Evolutionary conservation across 345 rosid species (phyloP).

Genomic region (Odontarrhena argentea): DNA sequence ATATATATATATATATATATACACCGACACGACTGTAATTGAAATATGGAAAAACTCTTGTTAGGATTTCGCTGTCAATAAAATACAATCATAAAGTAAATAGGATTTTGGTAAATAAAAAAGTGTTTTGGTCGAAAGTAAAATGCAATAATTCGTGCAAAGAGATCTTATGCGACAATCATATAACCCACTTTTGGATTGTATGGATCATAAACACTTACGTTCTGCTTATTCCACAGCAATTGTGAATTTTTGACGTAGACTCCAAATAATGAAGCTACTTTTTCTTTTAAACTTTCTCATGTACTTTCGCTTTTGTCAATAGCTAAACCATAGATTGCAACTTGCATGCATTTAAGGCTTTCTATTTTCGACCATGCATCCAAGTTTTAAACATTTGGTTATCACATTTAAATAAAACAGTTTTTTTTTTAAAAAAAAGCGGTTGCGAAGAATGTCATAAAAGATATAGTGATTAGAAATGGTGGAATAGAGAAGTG

Average conservation of each 20-base stretch:
- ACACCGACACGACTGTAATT: constrained; percentile 32
- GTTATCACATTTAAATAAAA: no score
- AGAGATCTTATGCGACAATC: constrained; percentile 2
- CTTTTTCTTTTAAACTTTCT: neutral
- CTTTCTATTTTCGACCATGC: neutral
- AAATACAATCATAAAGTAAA: constrained; percentile 26
- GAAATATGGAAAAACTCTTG: constrained; percentile 21
- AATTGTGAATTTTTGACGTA: constrained; percentile 15
- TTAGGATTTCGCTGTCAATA: constrained; percentile 25
- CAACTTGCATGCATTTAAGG: constrained; percentile 2
- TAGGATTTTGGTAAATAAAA: constrained; percentile 1
- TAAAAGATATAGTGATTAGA: no score
- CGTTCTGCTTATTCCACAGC: neutral
- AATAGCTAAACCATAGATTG: neutral
- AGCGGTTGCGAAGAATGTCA: no score
- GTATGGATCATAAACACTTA: neutral
- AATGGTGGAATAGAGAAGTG: no score
- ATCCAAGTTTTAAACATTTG: neutral
- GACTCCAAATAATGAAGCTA: constrained; percentile 2
- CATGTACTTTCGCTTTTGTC: neutral
- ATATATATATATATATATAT: no score
- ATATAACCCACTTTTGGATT: constrained; percentile 22
- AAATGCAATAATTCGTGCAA: constrained; percentile 22
- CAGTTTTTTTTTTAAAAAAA: no score
- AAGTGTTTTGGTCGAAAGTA: neutral